Evolutionary conservation across 106 monocot species (phyloP), one percentile per base, ranked within the genome.

Genomic region (Hemerocallis citrina): DNA sequence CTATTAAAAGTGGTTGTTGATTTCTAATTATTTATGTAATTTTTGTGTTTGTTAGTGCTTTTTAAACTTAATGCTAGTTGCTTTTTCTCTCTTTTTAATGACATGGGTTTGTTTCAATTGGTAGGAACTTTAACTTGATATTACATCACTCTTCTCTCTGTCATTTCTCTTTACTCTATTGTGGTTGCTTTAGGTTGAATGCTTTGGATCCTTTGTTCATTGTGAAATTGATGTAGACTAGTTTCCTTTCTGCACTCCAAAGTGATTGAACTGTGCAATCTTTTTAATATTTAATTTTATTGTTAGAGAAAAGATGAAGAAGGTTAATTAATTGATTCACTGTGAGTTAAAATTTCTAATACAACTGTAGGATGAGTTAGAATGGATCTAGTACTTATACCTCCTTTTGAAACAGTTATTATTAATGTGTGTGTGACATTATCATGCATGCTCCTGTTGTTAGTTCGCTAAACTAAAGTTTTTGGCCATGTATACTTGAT

Each of bases 221-320:
- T 51, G 27, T 51, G 9, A 51, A 51, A 51, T 28, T 51, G 51
- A 51, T 51, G 28, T 51, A 27, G 27, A 28, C 51, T 51, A 27
- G 27, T 28, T 12, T 51, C 27, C 51, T 51, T 51, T 28, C 24
- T 51, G 51, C 12, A 8, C 51, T 51, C 51, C 9, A 51, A 51
- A 51, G 25, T 51, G 24, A 51, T 51, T 8, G 4, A 51, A 7
- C 13, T 51, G 51, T 46, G 1, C 51, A 51, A 51, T 3, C 52
- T 29, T 31, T n/a, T 31, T 54, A 7, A 14, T 31, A 16, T 54
- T 30, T 54, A 30, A 54, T 28, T 31, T 30, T 54, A 16, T 54
- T 16, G 0, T 54, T 2, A 4, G 15, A 31, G n/a, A 31, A n/a
- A n/a, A n/a, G n/a, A n/a, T n/a, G n/a, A n/a, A n/a, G n/a, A n/a